A percentile compares a stretch with the other conserved stretches of the same genome.
Evolutionary conservation across 2,329 filamentous ascomycete species (phyloP).

Genomic region (Penicillium sp.): DNA sequence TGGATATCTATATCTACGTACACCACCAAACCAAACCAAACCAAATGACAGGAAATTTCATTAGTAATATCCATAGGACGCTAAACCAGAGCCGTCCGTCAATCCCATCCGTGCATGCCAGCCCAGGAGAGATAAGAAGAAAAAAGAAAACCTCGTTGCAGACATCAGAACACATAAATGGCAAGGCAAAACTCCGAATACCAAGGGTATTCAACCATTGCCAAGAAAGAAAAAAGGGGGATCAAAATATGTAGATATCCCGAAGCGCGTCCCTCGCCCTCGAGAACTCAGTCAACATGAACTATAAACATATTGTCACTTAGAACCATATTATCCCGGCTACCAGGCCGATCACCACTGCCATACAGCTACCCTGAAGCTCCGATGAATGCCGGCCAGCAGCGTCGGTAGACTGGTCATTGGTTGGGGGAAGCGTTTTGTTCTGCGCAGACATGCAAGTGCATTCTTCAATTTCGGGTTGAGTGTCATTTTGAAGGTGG

Average conservation of each 20-base stretch:
- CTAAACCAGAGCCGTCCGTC: slow-evolving; percentile 3
- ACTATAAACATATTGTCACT: neutral
- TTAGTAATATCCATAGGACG: slow-evolving; percentile 1
- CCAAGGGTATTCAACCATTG: neutral
- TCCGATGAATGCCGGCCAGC: slow-evolving; percentile 28
- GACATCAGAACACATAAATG: neutral
- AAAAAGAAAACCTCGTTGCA: slow-evolving; percentile 1
- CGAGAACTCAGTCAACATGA: slow-evolving; percentile 1
- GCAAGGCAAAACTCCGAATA: neutral
- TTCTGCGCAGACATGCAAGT: neutral
- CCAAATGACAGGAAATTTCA: neutral
- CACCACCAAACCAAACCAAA: neutral
- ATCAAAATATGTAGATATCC: neutral
- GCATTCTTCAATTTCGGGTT: neutral
- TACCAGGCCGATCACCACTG: slow-evolving; percentile 38
- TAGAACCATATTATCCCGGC: slow-evolving; percentile 42
- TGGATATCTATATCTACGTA: neutral
- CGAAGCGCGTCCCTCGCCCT: neutral
- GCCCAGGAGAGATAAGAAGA: neutral
- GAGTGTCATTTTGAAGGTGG: neutral
- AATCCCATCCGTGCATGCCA: neutral
- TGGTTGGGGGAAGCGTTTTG: slow-evolving; percentile 11
- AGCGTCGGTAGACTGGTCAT: slow-evolving; percentile 25
- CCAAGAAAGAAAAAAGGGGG: neutral
- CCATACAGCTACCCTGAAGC: slow-evolving; percentile 39